A percentile compares a stretch with the other conserved stretches of the same genome.
Conservation (phyloP, 176 grass and related monocot species). For the Aegilops bicornis region DNA sequence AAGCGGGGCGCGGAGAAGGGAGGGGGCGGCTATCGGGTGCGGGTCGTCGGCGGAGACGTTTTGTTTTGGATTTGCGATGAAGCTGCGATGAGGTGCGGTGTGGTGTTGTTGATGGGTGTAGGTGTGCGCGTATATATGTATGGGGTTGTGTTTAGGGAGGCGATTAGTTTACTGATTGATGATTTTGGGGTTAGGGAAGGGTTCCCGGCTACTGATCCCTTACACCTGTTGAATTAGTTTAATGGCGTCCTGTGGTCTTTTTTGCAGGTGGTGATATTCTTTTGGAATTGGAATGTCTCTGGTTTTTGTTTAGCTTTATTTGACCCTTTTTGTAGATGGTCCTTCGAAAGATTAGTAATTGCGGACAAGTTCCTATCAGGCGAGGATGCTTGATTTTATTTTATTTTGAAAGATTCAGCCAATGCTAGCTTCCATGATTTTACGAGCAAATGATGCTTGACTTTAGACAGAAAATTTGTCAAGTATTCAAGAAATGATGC, state of each 20-base stretch:
- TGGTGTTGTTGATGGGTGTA: not conserved
- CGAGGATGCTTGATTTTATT: not conserved
- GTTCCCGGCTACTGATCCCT: not conserved
- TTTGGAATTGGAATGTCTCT: slow-evolving; percentile 35
- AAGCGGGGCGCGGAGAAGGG: not conserved
- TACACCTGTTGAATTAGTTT: slow-evolving; percentile 1
- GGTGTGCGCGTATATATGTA: slow-evolving; percentile 9
- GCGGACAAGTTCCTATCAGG: not conserved
- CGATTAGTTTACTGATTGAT: not conserved
- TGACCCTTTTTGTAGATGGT: not conserved
- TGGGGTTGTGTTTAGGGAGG: slow-evolving; percentile 16
- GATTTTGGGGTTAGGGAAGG: not conserved
- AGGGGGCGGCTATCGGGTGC: not conserved
- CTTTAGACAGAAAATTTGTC: not conserved
- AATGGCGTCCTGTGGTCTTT: not conserved
- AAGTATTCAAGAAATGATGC: not conserved
- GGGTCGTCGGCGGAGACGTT: not conserved
- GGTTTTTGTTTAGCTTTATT: slow-evolving; percentile 21
- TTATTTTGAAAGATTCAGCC: not conserved
- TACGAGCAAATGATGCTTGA: not conserved
- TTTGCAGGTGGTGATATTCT: slow-evolving; percentile 24
- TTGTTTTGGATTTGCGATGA: not conserved
- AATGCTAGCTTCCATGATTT: too few relatives aligned
- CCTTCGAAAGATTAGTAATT: not conserved
- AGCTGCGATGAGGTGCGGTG: not conserved